These are phyloP conservation scores for Syncephalastrum sp. DNA, from an alignment of 371 early-diverging fungal genomes.

Conservation along the genomic window DNA sequence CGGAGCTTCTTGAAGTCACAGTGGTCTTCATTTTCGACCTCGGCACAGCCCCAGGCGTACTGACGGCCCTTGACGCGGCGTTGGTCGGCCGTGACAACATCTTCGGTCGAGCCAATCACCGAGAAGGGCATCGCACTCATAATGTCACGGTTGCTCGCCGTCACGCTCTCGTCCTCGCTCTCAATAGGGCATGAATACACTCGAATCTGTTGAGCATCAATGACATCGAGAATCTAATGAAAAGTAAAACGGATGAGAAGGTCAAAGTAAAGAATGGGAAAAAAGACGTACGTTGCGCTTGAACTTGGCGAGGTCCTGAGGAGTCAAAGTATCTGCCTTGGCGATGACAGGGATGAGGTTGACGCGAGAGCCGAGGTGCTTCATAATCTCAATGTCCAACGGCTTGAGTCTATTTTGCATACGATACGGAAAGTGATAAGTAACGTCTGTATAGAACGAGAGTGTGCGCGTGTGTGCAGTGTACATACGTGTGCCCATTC, in stretches of 20 bases:
- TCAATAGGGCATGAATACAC: conserved; percentile 77
- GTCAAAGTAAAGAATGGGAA: not conserved
- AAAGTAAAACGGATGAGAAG: not conserved
- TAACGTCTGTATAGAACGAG: not conserved
- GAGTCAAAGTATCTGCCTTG: conserved; percentile 69
- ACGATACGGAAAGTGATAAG: too few species aligned
- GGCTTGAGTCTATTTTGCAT: conserved; percentile 71
- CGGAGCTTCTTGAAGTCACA: conserved; percentile 94
- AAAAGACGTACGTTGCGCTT: conserved; percentile 61
- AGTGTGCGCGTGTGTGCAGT: not conserved
- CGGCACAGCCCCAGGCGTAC: conserved; percentile 92
- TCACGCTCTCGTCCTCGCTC: conserved; percentile 78
- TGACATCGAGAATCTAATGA: conserved; percentile 67
- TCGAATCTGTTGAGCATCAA: conserved; percentile 70
- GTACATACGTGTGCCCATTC: conserved; percentile 79
- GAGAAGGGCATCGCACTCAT: conserved; percentile 93
- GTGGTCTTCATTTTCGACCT: conserved; percentile 86
- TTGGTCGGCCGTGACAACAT: conserved; percentile 71
- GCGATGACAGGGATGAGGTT: conserved; percentile 85
- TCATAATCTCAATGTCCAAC: conserved; percentile 90
- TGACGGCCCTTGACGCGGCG: conserved; percentile 81
- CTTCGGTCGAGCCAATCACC: conserved; percentile 85
- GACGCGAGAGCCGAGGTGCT: conserved; percentile 73
- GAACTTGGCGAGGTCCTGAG: conserved; percentile 72
- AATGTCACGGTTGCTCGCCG: conserved; percentile 75